These are phyloP conservation scores for Phoma herbarum DNA, from an alignment of 2,329 filamentous ascomycete species.

Conservation along the genomic window DNA sequence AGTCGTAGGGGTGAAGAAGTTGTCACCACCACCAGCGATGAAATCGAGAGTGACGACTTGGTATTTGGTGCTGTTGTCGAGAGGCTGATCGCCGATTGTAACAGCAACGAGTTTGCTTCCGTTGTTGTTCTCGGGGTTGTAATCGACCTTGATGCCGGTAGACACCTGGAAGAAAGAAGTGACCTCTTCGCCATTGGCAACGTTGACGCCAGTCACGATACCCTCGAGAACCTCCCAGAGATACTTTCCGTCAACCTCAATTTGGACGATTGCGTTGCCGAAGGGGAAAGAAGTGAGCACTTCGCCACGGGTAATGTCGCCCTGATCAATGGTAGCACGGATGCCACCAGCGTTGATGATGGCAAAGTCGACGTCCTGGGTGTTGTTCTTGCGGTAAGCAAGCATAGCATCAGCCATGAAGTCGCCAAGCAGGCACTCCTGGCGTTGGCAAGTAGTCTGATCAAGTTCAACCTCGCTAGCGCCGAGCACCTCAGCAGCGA, in stretches of 20 bases:
- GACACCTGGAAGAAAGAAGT: conserved; percentile 70
- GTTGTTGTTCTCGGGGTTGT: conserved; percentile 61
- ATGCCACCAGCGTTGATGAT: conserved; percentile 72
- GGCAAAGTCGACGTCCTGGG: conserved; percentile 62
- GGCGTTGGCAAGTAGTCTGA: conserved; percentile 65
- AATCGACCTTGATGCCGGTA: conserved; percentile 64
- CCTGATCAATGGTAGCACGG: conserved; percentile 68
- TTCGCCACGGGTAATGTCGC: conserved; percentile 69
- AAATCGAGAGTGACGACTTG: conserved; percentile 70
- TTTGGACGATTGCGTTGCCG: conserved; percentile 69
- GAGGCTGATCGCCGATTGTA: conserved; percentile 58
- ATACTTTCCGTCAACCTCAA: conserved; percentile 62
- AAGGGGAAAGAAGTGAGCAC: conserved; percentile 73
- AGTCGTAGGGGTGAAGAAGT: conserved; percentile 59
- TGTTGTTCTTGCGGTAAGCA: conserved; percentile 63
- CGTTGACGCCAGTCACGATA: conserved; percentile 63
- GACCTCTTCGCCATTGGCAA: conserved; percentile 62
- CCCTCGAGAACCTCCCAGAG: conserved; percentile 69
- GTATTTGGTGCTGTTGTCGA: conserved; percentile 62
- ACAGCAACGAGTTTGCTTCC: conserved; percentile 64
- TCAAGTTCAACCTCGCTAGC: conserved; percentile 64
- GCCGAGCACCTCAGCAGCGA: conserved; percentile 66
- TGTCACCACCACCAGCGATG: conserved; percentile 67
- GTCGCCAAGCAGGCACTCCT: conserved; percentile 63
- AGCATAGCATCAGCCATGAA: conserved; percentile 65